Base-by-base conservation (phyloP, 345 rosid genomes). In the Arabidopsis arenosa region DNA sequence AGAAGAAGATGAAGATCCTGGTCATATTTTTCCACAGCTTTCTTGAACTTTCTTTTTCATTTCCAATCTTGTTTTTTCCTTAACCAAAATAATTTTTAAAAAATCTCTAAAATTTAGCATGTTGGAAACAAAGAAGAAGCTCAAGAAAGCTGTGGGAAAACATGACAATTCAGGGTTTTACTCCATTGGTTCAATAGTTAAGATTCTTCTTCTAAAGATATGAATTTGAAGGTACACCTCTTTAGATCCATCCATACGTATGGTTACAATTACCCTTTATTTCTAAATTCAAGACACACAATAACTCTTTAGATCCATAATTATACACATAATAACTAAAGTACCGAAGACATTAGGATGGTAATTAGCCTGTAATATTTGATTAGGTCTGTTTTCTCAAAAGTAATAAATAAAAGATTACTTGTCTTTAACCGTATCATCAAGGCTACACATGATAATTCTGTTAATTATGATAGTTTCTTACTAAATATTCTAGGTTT, bases 141-240 rank as follows among this genome's bases (percentile, higher is more conserved):
- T 78, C 81, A 72, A 78, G 81, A 58, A 78, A 72, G 68, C 68
- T 66, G 77, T 78, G 81, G 81, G 77, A 78, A 78, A 78, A 35
- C 48, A 78, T 78, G 81, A 66, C 68, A 77, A 45, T 63, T 63
- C 81, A 78, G 81, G 81, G 61, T 72, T 72, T 77, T 7, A 28
- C 11, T 52, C 47, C 26, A 18, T 39, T 75, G 15, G 49, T 49
- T 40, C 28, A 58, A 5, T 26, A 18, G 26, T 53, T 28, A 8
- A 23, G 32, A 28, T 65, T 44, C 41, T 37, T 28, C 32, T 28
- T 66, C 47, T 21, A 48, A 48, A 30, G 30, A 32, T 64, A 18
- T 33, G 14, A 41, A 7, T 73, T 28, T 28, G 18, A 32, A 75
- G 79, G 79, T 75, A 23, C 1, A 23, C 26, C 26, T 23, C 26